Conservation (phyloP, 305 asterid species). For the Withania somnifera region DNA sequence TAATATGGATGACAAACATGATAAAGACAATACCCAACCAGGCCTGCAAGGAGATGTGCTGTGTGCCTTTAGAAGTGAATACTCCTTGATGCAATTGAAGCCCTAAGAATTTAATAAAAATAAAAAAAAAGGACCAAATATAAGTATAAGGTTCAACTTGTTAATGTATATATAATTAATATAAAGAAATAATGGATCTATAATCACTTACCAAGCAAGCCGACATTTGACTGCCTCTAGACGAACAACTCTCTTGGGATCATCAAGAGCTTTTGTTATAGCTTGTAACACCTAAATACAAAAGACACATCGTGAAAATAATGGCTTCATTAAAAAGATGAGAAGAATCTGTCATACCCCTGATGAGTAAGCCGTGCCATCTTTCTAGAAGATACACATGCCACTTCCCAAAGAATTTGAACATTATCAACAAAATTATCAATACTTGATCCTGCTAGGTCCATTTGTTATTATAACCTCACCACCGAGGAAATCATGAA, state of each 20-base stretch:
- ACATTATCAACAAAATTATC: neutral
- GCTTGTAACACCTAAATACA: constrained; percentile 63
- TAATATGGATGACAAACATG: neutral
- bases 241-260: constrained; percentile 78
- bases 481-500: neutral
- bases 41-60: neutral
- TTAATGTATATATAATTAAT: neutral
- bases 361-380: neutral
- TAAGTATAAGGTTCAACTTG: neutral
- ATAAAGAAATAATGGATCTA: neutral
- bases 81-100: constrained; percentile 43
- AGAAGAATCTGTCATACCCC: neutral
- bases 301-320: constrained; percentile 1
- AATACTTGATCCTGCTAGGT: neutral
- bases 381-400: neutral
- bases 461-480: neutral
- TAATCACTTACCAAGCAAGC: constrained; percentile 55
- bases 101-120: constrained; percentile 39
- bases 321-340: neutral
- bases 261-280: constrained; percentile 64
- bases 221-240: constrained; percentile 84
- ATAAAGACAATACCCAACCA: neutral
- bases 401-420: neutral
- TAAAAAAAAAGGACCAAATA: neutral
- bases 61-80: constrained; percentile 22